Evolutionary conservation across 1,139 yeast genomes (phyloP).

Genomic region (Arxiozyma slooffiae): DNA sequence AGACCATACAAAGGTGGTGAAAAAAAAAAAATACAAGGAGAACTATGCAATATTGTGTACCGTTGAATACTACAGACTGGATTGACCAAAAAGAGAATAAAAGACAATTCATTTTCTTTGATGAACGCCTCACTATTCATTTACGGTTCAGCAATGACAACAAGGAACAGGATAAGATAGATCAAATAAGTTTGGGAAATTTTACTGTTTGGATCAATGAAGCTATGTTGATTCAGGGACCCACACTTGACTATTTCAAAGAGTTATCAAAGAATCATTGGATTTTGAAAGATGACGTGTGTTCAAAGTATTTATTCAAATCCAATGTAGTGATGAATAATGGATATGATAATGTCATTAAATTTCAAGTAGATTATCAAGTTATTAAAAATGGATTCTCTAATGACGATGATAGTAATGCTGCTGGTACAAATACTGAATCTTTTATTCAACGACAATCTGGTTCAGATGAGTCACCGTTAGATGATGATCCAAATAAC

Average conservation of each 20-base stretch:
- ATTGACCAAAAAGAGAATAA: conserved; percentile 6
- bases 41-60: neutral
- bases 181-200: conserved; percentile 3
- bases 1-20: too few species aligned
- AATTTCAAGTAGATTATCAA: conserved; percentile 13
- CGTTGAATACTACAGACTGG: neutral
- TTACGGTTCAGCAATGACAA: conserved; percentile 6
- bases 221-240: conserved; percentile 11
- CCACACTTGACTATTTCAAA: conserved; percentile 6
- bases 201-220: conserved; percentile 25
- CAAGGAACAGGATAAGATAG: neutral
- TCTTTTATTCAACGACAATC: neutral
- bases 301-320: conserved; percentile 18
- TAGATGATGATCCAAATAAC: conserved; percentile 4
- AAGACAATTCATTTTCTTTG: conserved; percentile 26
- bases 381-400: neutral
- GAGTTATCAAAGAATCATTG: conserved; percentile 7
- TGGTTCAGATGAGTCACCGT: neutral
- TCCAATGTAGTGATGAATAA: conserved; percentile 29
- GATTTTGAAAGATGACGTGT: conserved; percentile 15
- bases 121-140: conserved; percentile 22
- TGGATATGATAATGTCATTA: conserved; percentile 25
- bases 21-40: neutral
- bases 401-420: neutral
- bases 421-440: neutral